Conservation (phyloP, 768 basidiomycete genomes). For the Agaricus subrufescens region DNA sequence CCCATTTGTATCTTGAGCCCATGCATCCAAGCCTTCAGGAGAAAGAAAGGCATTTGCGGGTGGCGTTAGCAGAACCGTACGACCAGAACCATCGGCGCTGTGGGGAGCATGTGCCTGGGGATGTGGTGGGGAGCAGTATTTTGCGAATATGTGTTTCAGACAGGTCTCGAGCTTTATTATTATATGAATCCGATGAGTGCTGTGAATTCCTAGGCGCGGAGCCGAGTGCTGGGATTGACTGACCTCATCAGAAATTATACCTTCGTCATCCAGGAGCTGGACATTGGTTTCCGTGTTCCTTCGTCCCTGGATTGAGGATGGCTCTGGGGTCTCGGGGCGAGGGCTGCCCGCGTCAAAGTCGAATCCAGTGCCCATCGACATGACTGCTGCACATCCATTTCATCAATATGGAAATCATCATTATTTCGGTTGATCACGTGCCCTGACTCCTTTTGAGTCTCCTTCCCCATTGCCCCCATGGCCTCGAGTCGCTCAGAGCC, state of each 20-base stretch:
- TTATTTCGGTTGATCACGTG: slow-evolving; percentile 4
- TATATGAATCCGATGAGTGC: neutral
- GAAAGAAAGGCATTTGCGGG: slow-evolving; percentile 55
- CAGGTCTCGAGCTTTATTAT: slow-evolving; percentile 55
- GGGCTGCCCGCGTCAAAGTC: slow-evolving; percentile 36
- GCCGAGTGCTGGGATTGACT: slow-evolving; percentile 7
- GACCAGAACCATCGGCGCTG: slow-evolving; percentile 8
- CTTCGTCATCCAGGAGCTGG: slow-evolving; percentile 67
- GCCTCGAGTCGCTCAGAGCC: slow-evolving; percentile 55
- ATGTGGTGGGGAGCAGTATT: slow-evolving; percentile 57
- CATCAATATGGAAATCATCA: neutral
- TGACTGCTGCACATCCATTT: neutral
- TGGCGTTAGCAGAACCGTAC: slow-evolving; percentile 34
- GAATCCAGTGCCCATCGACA: slow-evolving; percentile 15
- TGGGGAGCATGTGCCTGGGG: slow-evolving; percentile 11
- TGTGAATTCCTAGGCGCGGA: neutral
- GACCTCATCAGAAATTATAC: slow-evolving; percentile 62
- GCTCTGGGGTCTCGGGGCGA: slow-evolving; percentile 59
- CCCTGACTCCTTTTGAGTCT: neutral
- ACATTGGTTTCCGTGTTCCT: slow-evolving; percentile 39
- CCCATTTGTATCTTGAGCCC: slow-evolving; percentile 82
- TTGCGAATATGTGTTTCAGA: slow-evolving; percentile 73
- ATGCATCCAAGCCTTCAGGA: slow-evolving; percentile 60
- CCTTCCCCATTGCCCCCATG: slow-evolving; percentile 30
- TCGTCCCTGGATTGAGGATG: slow-evolving; percentile 53